A percentile compares a stretch with the other conserved stretches of the same genome.
Conservation (phyloP, 2,329 filamentous ascomycete genomes). For the Blastomyces parvus region DNA sequence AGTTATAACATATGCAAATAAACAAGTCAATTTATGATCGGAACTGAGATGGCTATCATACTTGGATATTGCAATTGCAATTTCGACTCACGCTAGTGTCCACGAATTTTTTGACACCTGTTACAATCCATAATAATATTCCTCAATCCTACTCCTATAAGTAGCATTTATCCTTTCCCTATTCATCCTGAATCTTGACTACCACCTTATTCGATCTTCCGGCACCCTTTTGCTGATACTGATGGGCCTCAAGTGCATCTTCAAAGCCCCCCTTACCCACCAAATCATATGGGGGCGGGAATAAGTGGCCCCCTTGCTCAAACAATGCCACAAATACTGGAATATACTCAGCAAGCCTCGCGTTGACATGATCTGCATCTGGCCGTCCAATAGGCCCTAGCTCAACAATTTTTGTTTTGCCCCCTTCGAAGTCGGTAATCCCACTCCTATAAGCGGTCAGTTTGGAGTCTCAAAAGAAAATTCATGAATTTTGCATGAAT, state of each 20-base stretch:
- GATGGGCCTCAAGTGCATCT: slow-evolving; percentile 18
- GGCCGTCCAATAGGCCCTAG: slow-evolving; percentile 17
- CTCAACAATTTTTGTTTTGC: slow-evolving; percentile 16
- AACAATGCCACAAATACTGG: slow-evolving; percentile 18
- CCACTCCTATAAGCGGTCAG: slow-evolving; percentile 10
- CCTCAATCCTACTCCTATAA: neutral
- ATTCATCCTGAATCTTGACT: slow-evolving; percentile 19
- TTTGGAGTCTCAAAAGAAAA: neutral
- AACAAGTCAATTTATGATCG: too few relatives aligned
- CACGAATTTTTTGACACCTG: too few relatives aligned
- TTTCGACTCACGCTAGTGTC: too few relatives aligned
- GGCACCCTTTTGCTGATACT: slow-evolving; percentile 18
- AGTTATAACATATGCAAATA: too few relatives aligned
- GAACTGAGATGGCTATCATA: too few relatives aligned
- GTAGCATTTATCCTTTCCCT: neutral
- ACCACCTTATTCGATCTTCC: slow-evolving; percentile 20
- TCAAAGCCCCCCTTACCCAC: slow-evolving; percentile 20
- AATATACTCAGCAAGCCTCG: slow-evolving; percentile 17
- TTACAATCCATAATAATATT: neutral
- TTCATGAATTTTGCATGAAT: neutral
- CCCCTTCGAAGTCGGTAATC: slow-evolving; percentile 19
- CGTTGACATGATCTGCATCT: slow-evolving; percentile 17
- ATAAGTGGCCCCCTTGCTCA: slow-evolving; percentile 15
- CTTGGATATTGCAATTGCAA: too few relatives aligned
- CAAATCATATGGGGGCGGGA: slow-evolving; percentile 18